A percentile compares a stretch with the other conserved stretches of the same genome.
These are phyloP conservation scores for Pueraria montana DNA, from an alignment of 306 rosid species.

Conservation along the genomic window DNA sequence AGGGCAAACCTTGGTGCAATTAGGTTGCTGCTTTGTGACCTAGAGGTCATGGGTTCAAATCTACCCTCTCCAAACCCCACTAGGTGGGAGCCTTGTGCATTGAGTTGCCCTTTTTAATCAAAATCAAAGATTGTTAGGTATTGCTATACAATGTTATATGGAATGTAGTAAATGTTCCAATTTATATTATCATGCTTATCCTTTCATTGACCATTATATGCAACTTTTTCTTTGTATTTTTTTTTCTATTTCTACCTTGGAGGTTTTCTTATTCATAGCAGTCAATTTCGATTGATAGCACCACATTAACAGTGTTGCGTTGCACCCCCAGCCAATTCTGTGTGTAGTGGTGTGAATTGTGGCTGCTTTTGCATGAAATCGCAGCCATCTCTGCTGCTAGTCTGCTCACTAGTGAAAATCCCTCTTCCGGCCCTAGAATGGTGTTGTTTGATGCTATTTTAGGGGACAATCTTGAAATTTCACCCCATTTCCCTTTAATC, in stretches of 20 bases:
- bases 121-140: not conserved
- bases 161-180: not conserved
- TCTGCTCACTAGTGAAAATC: not conserved
- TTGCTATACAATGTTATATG: too few species aligned
- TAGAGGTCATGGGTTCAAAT: not conserved
- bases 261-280: not conserved
- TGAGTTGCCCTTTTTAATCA: conserved; percentile 9
- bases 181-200: conserved; percentile 22
- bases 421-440: not conserved
- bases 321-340: not conserved
- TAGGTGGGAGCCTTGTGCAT: not conserved
- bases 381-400: not conserved
- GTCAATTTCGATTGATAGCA: not conserved
- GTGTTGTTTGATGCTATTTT: not conserved
- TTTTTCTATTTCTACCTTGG: not conserved
- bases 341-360: not conserved
- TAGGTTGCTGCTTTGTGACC: not conserved
- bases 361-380: not conserved
- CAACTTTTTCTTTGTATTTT: not conserved
- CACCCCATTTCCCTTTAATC: not conserved
- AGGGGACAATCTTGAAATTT: too few species aligned
- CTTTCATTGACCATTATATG: conserved; percentile 3
- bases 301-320: not conserved
- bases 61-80: not conserved
- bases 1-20: not conserved